Evolutionary conservation across 2,329 filamentous ascomycete genomes (phyloP), one percentile per base, ranked within the genome.

Genomic region (Drechslerella coelobrocha): DNA sequence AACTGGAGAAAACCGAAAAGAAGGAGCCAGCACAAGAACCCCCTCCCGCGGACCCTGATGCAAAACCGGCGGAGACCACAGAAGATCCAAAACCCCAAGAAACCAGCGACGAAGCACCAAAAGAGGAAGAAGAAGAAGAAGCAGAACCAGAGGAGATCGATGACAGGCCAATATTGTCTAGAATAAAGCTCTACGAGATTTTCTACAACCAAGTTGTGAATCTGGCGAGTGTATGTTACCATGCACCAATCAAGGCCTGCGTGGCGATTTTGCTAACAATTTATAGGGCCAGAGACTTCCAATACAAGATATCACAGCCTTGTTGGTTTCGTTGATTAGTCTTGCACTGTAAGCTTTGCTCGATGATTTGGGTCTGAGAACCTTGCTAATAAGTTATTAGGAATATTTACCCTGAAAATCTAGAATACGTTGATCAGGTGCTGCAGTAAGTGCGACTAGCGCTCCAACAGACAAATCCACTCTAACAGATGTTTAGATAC

Each of bases 201-300:
- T 99, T 97, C 83, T 96, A 97, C 77, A 89, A 92, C 55, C 94
- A 97, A 79, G 94, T 97, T 72, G 89, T 95, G 77, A 92, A 93
- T 76, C 83, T 99, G 55, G 92, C 97, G 72, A 93, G 74, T 29
- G 21, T 43, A 43, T 59, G 41, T n/a, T 45, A 17, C 41, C n/a
- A n/a, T n/a, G n/a, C n/a, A n/a, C n/a, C n/a, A n/a, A n/a, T n/a
- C n/a, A n/a, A n/a, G n/a, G n/a, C n/a, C n/a, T 65, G 63, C 68
- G 66, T 50, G 50, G 51, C 26, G 52, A 45, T 14, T 6, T n/a
- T 45, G 61, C 73, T 74, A 71, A 74, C 73, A 74, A 73, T 3
- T 65, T 48, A 65, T 72, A 92, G 79, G 90, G 90, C 56, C 91
- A 97, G 77, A 88, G 91, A 74, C 83, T 99, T 56, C 89, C 92